Evolutionary conservation across 2,329 filamentous ascomycete species (phyloP), one percentile per base, ranked within the genome.

Genomic region (Hypoxylon sp.): DNA sequence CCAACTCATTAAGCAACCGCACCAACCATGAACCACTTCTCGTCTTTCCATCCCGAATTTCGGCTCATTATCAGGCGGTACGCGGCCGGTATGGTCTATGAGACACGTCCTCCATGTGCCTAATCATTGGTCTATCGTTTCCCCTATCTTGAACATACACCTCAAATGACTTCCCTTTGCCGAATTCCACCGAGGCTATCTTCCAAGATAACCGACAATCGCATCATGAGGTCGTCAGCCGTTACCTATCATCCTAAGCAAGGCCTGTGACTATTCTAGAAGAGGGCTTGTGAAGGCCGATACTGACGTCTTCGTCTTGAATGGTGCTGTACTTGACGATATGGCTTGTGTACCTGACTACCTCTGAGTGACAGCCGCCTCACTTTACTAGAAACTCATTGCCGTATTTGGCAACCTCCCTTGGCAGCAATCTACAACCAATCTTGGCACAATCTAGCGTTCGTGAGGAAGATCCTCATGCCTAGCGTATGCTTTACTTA

Each of bases 61-160:
- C 69, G 69, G 63, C 58, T 69, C 54, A 44, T 70, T 42, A 53
- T 63, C 54, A 70, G 54, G 63, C 60, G 35, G 44, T 58, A 58
- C 53, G 60, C 63, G 47, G 33, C 53, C 24, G 51, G 58, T 37
- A 44, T 66, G 35, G 42, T 63, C 56, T 46, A 61, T 37, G 57
- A 67, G 44, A 29, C 61, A 39, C 64, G 54, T 19, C 63, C 63
- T 59, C 61, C 53, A 11, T 58, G 64, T 44, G 52, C n/a, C 26
- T 58, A 31, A 39, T 42, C 50, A 58, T 67, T 70, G 69, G 61
- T 52, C 50, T 63, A 51, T 52, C 47, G 42, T 47, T 19, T 29
- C 29, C 51, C 51, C 37, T 67, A 63, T 59, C 58, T 65, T 65
- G 42, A 65, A 44, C 52, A 44, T 57, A 24, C 29, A 50, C 26